Evolutionary conservation across 768 basidiomycete genomes (phyloP).

Genomic region (Mrakia frigida): DNA sequence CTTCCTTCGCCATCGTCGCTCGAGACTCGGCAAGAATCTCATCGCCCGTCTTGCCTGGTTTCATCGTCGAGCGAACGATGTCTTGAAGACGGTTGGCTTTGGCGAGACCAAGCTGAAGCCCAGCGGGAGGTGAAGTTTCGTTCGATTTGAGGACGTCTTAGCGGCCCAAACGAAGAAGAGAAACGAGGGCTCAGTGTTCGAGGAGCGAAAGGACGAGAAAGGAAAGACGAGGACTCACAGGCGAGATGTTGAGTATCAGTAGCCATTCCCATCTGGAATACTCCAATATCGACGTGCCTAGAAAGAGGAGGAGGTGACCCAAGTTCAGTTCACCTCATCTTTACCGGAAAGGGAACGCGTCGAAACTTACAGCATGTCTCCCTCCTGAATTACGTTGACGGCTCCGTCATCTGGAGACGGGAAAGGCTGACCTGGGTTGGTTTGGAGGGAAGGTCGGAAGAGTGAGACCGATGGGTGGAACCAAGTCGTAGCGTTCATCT

Average conservation of each 20-base stretch:
- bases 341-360: background rate
- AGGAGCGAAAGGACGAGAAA: background rate
- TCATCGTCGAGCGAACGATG: constrained; percentile 50
- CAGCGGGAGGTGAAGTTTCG: constrained; percentile 49
- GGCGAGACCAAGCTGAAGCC: constrained; percentile 49
- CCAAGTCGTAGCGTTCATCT: constrained; percentile 52
- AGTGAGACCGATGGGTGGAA: constrained; percentile 54
- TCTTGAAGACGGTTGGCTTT: constrained; percentile 56
- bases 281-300: constrained; percentile 46
- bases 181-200: background rate
- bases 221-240: constrained; percentile 34
- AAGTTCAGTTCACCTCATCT: too few relatives aligned
- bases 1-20: constrained; percentile 50
- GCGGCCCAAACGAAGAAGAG: background rate
- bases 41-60: constrained; percentile 51
- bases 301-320: background rate
- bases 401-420: constrained; percentile 46
- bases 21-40: constrained; percentile 48
- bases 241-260: constrained; percentile 58
- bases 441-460: constrained; percentile 33
- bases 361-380: constrained; percentile 49
- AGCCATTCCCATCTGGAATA: constrained; percentile 55
- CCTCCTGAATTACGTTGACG: constrained; percentile 49
- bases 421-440: constrained; percentile 40
- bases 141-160: constrained; percentile 50